These are phyloP conservation scores for Earliella scabrosa DNA, from an alignment of 1,284 basidiomycete genomes.

Conservation along the genomic window DNA sequence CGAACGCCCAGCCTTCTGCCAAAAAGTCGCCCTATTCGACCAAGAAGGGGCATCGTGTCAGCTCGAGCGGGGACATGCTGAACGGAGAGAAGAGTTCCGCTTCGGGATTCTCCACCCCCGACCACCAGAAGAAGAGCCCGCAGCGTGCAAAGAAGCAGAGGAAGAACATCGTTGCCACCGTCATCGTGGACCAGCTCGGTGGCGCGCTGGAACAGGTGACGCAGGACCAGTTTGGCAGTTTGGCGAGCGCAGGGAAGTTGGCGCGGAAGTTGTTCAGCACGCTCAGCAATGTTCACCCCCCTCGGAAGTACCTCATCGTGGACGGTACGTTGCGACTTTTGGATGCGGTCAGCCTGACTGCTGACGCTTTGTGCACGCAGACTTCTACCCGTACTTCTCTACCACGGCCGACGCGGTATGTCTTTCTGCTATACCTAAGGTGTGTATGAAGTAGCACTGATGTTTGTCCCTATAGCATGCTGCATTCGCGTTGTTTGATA, in stretches of 20 bases:
- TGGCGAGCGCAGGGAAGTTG: constrained; percentile 73
- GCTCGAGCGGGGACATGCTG: constrained; percentile 27
- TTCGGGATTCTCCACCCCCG: constrained; percentile 17
- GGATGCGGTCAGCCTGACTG: not conserved
- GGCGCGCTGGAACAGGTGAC: constrained; percentile 75
- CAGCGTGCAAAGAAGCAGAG: constrained; percentile 42
- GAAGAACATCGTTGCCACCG: constrained; percentile 58
- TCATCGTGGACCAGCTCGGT: constrained; percentile 75
- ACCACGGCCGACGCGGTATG: constrained; percentile 72
- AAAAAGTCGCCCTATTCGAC: constrained; percentile 35
- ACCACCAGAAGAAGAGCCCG: constrained; percentile 25
- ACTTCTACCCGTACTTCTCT: constrained; percentile 81
- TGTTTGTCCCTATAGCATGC: constrained; percentile 52
- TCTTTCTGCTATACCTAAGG: constrained; percentile 22
- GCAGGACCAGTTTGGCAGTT: constrained; percentile 55
- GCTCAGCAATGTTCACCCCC: constrained; percentile 63
- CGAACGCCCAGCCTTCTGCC: constrained; percentile 56
- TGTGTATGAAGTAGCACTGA: too few species aligned
- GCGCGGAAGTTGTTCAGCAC: constrained; percentile 77
- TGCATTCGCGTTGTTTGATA: constrained; percentile 81
- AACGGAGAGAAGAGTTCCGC: constrained; percentile 32
- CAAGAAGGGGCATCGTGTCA: constrained; percentile 41
- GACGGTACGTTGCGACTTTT: constrained; percentile 50
- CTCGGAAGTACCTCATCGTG: constrained; percentile 63
- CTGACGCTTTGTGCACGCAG: constrained; percentile 35